Percentiles rank a stretch among this genome's conserved stretches.
These are phyloP conservation scores for Nicotiana knightiana DNA, from an alignment of 257 asterid genomes.

Conservation along the genomic window DNA sequence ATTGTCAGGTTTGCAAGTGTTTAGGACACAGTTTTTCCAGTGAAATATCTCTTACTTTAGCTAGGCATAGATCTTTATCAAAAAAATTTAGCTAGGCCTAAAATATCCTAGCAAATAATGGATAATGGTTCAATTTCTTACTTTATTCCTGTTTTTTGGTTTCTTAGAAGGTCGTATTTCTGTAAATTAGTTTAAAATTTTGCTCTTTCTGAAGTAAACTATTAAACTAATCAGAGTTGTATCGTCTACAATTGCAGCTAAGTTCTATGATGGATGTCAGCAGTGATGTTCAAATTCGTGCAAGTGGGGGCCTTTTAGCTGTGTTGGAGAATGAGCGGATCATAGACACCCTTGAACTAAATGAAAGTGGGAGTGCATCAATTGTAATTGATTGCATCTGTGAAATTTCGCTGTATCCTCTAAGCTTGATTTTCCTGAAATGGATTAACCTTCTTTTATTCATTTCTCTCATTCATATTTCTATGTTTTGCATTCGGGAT, in stretches of 20 bases:
- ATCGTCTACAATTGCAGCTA: slow-evolving; percentile 35
- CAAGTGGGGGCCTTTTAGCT: slow-evolving; percentile 96
- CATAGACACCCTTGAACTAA: slow-evolving; percentile 65
- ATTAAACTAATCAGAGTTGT: no score
- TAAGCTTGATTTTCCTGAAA: slow-evolving; percentile 6
- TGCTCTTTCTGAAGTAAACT: background rate
- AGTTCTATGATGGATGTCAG: slow-evolving; percentile 93
- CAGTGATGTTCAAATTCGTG: slow-evolving; percentile 94
- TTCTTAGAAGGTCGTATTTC: background rate
- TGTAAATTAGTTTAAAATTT: background rate
- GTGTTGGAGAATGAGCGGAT: slow-evolving; percentile 89
- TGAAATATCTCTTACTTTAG: background rate
- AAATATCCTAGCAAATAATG: background rate
- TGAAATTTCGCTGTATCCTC: slow-evolving; percentile 85
- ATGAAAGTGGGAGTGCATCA: slow-evolving; percentile 63
- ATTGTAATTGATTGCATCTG: slow-evolving; percentile 66
- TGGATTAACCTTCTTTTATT: background rate
- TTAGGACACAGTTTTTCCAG: background rate
- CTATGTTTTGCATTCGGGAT: background rate
- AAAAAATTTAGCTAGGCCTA: background rate
- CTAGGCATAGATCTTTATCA: background rate
- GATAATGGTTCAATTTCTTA: background rate
- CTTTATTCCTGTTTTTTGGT: slow-evolving; percentile 7
- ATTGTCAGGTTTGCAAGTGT: background rate
- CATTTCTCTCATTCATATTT: slow-evolving; percentile 7